Conservation (phyloP, 2,329 filamentous ascomycete species). For the Lachnellula subtilissima region DNA sequence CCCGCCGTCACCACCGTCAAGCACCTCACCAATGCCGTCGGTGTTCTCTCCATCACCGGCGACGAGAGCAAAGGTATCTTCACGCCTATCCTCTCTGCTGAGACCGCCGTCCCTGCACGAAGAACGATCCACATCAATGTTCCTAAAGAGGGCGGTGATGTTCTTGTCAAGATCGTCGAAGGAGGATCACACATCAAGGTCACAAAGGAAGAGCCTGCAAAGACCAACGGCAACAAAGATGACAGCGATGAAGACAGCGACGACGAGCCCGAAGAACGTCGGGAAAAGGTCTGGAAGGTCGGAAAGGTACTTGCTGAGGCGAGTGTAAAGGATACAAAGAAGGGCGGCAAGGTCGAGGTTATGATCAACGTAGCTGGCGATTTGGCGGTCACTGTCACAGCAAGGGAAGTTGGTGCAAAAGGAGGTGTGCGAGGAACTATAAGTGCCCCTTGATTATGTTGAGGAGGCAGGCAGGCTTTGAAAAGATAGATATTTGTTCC, state of each 20-base stretch:
- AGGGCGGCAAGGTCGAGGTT: constrained; percentile 86
- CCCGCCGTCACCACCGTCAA: constrained; percentile 90
- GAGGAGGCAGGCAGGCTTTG: neutral
- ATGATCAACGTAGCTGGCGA: constrained; percentile 84
- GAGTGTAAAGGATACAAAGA: constrained; percentile 77
- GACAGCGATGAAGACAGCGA: constrained; percentile 57
- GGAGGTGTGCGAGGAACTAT: constrained; percentile 31
- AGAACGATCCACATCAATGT: constrained; percentile 74
- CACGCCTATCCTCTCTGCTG: constrained; percentile 72
- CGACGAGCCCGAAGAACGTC: constrained; percentile 80
- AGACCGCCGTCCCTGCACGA: constrained; percentile 87
- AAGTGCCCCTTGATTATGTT: constrained; percentile 22
- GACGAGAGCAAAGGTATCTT: constrained; percentile 64
- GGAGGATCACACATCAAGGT: constrained; percentile 89
- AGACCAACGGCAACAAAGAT: constrained; percentile 54
- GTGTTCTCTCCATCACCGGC: constrained; percentile 65
- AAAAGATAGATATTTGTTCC: neutral
- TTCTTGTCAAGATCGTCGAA: constrained; percentile 84
- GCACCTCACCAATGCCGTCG: constrained; percentile 83
- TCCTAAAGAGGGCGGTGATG: constrained; percentile 77
- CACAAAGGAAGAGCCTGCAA: constrained; percentile 77
- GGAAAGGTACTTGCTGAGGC: constrained; percentile 80
- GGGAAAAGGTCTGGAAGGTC: constrained; percentile 90
- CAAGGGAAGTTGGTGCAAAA: constrained; percentile 68
- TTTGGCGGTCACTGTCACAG: constrained; percentile 72